phyloP scores from a whole-genome alignment of 305 asterid genomes.

The Nicotiana rustica region DNA sequence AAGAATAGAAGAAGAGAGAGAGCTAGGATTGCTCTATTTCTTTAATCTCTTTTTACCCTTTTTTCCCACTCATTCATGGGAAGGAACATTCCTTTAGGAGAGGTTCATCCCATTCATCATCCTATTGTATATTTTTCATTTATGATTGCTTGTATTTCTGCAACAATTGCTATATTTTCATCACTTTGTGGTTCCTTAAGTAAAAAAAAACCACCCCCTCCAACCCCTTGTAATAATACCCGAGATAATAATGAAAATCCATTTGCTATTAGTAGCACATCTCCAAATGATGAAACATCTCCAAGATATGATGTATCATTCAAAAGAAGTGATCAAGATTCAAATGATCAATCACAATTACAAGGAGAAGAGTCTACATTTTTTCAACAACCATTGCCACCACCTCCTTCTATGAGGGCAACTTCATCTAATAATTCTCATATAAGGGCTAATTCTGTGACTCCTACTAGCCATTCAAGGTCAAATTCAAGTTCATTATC shows the following conservation, averaged over 20 bases:
- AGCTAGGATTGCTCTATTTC: not conserved
- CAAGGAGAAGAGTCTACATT: not conserved
- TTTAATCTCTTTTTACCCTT: not conserved
- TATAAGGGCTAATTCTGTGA: not conserved
- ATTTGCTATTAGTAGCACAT: not conserved
- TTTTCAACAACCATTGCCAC: slow-evolving; percentile 28
- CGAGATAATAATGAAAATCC: not conserved
- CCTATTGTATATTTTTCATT: slow-evolving; percentile 4
- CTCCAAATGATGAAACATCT: slow-evolving; percentile 47
- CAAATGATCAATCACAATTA: slow-evolving; percentile 16
- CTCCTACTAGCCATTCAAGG: slow-evolving; percentile 18
- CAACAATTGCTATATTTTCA: slow-evolving; percentile 50
- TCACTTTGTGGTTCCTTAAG: slow-evolving; percentile 55
- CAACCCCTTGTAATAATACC: not conserved
- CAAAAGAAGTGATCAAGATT: slow-evolving; percentile 11
- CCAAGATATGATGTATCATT: slow-evolving; percentile 31
- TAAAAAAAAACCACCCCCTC: slow-evolving; percentile 38
- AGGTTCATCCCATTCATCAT: not conserved
- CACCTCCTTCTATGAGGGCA: slow-evolving; percentile 31
- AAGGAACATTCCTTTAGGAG: slow-evolving; percentile 42
- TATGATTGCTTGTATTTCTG: slow-evolving; percentile 36
- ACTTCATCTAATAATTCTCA: slow-evolving; percentile 1
- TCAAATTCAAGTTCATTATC: slow-evolving; percentile 41
- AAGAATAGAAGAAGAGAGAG: not conserved
- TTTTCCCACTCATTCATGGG: slow-evolving; percentile 43